Evolutionary conservation across 495 filamentous ascomycete species (phyloP).

Genomic region (Neurospora terricola): DNA sequence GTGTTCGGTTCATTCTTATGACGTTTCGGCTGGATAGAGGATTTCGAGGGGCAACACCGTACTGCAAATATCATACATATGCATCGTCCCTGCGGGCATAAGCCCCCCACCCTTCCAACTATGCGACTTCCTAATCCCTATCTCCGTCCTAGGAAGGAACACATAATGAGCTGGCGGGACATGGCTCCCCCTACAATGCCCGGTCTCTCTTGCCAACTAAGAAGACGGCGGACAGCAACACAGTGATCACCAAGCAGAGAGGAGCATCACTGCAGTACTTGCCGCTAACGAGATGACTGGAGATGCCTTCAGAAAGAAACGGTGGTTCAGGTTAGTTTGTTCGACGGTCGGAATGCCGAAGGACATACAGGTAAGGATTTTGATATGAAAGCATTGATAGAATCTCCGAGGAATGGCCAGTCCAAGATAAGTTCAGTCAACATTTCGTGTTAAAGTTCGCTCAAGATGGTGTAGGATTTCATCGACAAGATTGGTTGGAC

Average conservation of each 20-base stretch:
- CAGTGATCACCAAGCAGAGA: background rate
- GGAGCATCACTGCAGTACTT: background rate
- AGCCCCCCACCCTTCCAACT: background rate
- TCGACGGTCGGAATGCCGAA: background rate
- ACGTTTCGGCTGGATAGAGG: background rate
- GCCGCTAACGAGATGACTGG: background rate
- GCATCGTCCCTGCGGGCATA: background rate
- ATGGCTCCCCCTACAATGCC: background rate
- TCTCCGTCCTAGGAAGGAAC: background rate
- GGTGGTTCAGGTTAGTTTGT: background rate
- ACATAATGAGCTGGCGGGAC: background rate
- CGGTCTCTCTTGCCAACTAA: background rate
- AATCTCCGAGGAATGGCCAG: background rate
- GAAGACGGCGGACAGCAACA: background rate
- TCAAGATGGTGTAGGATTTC: background rate
- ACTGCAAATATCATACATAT: background rate
- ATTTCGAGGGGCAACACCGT: background rate
- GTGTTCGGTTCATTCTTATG: background rate
- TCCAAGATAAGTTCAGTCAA: background rate
- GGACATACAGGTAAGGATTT: background rate
- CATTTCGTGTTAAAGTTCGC: no score
- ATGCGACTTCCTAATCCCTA: background rate
- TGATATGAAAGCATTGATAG: background rate
- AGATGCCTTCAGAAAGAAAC: background rate
- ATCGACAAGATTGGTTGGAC: no score